phyloP scores from a whole-genome alignment of 225 moss, liverwort and hornwort species.

The Pseudisothecium myosuroides region DNA sequence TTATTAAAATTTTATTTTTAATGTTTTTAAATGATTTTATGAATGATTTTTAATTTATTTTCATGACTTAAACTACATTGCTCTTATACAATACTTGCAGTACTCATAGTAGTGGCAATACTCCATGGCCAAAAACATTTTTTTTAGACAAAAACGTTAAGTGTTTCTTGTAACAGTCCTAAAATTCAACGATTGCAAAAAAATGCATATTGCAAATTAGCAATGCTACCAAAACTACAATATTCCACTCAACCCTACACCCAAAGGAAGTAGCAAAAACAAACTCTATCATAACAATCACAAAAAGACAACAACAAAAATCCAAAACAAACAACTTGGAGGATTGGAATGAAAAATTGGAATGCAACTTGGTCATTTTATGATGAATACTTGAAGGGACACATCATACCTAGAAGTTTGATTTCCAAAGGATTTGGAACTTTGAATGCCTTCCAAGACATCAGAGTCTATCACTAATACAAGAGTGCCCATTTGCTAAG shows the following conservation, averaged over 20 bases:
- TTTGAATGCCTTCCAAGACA: not conserved
- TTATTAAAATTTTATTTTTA: too few species aligned
- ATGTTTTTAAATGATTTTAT: too few species aligned
- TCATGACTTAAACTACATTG: not conserved
- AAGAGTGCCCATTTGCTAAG: not conserved
- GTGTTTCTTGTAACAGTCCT: not conserved
- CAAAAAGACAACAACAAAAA: not conserved
- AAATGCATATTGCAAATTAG: not conserved
- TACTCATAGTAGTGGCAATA: fast-evolving
- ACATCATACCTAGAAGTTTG: not conserved
- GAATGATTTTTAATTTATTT: too few species aligned
- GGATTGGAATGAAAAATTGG: not conserved
- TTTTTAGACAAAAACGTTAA: not conserved
- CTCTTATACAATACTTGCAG: fast-evolving
- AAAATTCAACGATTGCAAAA: not conserved
- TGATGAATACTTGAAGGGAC: not conserved
- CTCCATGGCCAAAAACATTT: not conserved
- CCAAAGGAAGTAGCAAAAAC: not conserved
- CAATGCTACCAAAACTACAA: not conserved
- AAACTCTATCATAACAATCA: not conserved
- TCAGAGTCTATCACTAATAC: not conserved
- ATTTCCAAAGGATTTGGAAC: too few species aligned
- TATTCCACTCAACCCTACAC: not conserved
- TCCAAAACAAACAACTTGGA: not conserved
- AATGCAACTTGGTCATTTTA: not conserved